Evolutionary conservation across 2,329 filamentous ascomycete species (phyloP), one percentile per base, ranked within the genome.

Genomic region (Camptophora hylomeconis): DNA sequence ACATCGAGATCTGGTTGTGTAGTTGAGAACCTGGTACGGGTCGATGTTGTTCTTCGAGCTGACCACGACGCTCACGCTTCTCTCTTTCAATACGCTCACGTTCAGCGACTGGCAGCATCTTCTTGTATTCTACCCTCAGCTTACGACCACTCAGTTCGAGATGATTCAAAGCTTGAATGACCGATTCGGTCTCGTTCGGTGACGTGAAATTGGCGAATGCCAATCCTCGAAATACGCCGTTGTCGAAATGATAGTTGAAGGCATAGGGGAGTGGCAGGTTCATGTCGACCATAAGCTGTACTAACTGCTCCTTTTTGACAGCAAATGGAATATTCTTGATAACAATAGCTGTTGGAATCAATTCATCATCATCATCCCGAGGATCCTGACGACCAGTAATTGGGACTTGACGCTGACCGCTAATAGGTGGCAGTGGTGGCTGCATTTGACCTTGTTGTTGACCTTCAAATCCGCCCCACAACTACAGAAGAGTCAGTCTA

Each of bases 241-340:
- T 92, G 52, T 98, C 89, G 50, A 98, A 98, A 56, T 98, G 89
- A 50, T 98, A 95, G 64, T 98, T 98, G 67, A 98, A 98, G 8
- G 89, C 89, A 50, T 98, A 98, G 0, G 89, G 89, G 43, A 95
- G 72, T 1, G 89, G 89, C 20, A 98, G 69, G 42, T 83, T 80
- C 68, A 95, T 72, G 12, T 93, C 82, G 6, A 86, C 81, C 89
- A 98, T 98, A 44, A 94, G 69, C 38, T 77, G 74, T 18, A 92
- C 82, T 20, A 98, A 67, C 47, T 87, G 83, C 57, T 98, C 89
- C 59, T 95, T 95, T 56, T 93, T 86, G 33, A 95, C 84, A 16
- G 92, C 89, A 53, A 98, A 98, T 0, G 92, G 89, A 20, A 98
- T 98, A 52, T 98, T 98, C 63, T 98, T 98, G 59, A 98, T 95